phyloP scores from a whole-genome alignment of 2,329 filamentous ascomycete genomes.

The Penicillium sp. region DNA sequence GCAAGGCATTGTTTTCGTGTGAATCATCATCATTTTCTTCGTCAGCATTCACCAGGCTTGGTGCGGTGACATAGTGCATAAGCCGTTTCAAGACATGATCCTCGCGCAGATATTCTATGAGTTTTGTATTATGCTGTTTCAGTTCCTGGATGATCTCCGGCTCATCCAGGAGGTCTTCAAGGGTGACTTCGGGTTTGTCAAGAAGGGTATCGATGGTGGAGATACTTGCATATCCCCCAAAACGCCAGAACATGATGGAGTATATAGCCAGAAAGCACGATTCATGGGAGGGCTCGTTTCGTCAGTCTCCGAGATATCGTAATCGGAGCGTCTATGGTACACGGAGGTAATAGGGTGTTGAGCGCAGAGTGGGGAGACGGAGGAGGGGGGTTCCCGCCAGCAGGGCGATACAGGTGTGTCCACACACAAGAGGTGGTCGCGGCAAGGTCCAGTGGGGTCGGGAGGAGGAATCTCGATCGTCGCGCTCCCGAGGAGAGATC shows the following conservation, averaged over 20 bases:
- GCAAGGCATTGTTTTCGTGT: constrained; percentile 43
- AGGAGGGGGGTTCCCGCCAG: constrained; percentile 22
- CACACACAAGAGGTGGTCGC: constrained; percentile 25
- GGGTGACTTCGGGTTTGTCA: constrained; percentile 89
- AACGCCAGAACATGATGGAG: constrained; percentile 97
- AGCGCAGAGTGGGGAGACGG: not conserved
- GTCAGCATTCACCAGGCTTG: constrained; percentile 58
- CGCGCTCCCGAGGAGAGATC: constrained; percentile 5
- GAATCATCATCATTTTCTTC: constrained; percentile 54
- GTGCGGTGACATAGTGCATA: constrained; percentile 87
- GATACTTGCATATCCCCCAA: constrained; percentile 97
- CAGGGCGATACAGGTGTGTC: constrained; percentile 20
- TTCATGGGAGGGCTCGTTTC: constrained; percentile 39
- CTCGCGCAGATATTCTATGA: constrained; percentile 92
- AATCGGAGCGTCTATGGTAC: constrained; percentile 33
- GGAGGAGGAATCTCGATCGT: constrained; percentile 1
- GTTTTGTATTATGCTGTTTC: constrained; percentile 96
- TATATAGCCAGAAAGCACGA: constrained; percentile 38
- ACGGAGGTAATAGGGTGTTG: constrained; percentile 11
- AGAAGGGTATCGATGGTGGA: constrained; percentile 95
- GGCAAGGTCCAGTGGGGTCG: constrained; percentile 13
- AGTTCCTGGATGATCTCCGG: constrained; percentile 95
- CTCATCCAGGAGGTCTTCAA: constrained; percentile 95
- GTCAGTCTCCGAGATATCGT: constrained; percentile 30
- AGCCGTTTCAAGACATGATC: constrained; percentile 81